Base-by-base conservation (phyloP, 495 filamentous ascomycete species). In the Penicillium mononematosum region DNA sequence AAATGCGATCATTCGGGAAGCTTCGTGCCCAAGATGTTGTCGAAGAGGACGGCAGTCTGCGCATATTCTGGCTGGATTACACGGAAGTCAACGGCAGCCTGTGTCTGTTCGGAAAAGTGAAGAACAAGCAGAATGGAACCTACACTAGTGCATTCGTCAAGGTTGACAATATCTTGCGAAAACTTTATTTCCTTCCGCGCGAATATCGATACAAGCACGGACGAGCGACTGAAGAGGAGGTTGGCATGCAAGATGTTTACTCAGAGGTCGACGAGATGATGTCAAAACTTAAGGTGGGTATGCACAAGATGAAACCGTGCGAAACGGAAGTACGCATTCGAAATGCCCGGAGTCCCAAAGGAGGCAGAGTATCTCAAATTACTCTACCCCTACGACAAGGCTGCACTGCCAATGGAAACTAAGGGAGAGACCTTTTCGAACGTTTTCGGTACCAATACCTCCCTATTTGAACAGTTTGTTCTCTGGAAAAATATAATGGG, bases 401-500 rank as follows among this genome's bases (percentile, higher is more conserved):
- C 82, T 53, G 79, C 85, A 29, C 72, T 96, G 25, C 78, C 86
- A 8, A 83, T 88, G 62, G 85, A 90, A 63, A 68, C 84, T 47
- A 83, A 77, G 56, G 94, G 95, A 19, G 87, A 96, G 68, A 97
- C 95, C 0, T 98, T 92, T 68, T 98, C 95, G 4, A 87, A 89
- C 49, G 91, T 96, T 42, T 98, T 98, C 59, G 95, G 94, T 43
- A 88, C 90, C 44, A 96, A 95, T 66, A 98, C 94, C 0, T 85
- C 90, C 3, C 78, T 98, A 1, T 98, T 98, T 60, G 94, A 98
- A 65, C 94, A 98, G 64, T 98, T 98, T 65, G 95, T 97, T 14
- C 81, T 98, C 12, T 97, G 91, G 89, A 96, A 95, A 72, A 92
- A 93, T 59, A 89, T 98, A 56, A 98, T 96, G 92, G 94, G 94